Evolutionary conservation across 75 land plant species (phyloP), one percentile per base, ranked within the genome.

Genomic region (Pinus tabuliformis): DNA sequence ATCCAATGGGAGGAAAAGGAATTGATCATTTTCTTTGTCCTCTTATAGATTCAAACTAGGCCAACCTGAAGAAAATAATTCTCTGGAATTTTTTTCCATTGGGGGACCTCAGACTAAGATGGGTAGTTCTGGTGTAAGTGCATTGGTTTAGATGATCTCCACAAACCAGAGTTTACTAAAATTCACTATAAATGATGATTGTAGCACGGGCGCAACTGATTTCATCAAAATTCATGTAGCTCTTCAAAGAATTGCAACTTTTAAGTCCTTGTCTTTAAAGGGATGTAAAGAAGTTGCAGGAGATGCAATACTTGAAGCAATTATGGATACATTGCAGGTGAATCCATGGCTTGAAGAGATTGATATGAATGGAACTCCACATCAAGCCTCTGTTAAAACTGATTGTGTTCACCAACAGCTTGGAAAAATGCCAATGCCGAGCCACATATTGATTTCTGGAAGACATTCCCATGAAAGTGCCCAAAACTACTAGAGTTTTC

Each of bases 321-420:
- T 92, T 45, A 77, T 91, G 79, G 87, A 91, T 49, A 80, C 62
- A 0, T 62, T 92, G 68, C 83, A 86, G 62, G 83, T 89, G 14
- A 92, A 92, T 80, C 89, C 91, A 59, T 92, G 93, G 89, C 89
- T 92, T 62, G 91, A 92, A 76, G 89, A 86, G 12, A 84, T 92
- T 33, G 91, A 91, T 62, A 77, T 92, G n/a, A 71, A 68, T 17
- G 76, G 86, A 74, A 92, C 95, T 20, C 95, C 95, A 2, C 75
- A n/a, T n/a, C 79, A 88, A 22, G 75, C 49, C 72, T 71, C 86
- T 28, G 89, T 91, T 8, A 77, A 83, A 62, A 77, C 90, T 15
- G 89, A 88, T 22, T 61, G 24, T 20, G 82, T 92, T 61, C 83
- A 91, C 73, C 76, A 86, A 77, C 82, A 80, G 73, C 77, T 92